phyloP scores from a whole-genome alignment of 2,329 filamentous ascomycete species.

The Didymella glomerata region DNA sequence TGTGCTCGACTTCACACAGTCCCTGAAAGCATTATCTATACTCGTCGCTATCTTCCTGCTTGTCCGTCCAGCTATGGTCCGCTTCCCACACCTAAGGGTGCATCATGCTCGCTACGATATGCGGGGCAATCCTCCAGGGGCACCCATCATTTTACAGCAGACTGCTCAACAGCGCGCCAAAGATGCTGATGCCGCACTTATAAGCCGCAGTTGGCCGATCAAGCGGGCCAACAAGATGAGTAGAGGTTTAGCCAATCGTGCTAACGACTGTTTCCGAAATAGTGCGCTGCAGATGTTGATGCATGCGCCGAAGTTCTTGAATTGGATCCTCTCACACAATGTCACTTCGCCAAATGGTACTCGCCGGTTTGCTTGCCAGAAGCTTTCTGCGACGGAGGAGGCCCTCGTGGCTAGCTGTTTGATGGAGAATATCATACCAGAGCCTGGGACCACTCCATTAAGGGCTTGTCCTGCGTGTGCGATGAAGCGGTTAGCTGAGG shows the following conservation, averaged over 20 bases:
- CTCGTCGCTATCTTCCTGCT: not conserved
- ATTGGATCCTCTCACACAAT: not conserved
- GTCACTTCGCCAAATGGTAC: not conserved
- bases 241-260: not conserved
- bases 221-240: not conserved
- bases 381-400: not conserved
- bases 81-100: no score
- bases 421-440: not conserved
- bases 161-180: not conserved
- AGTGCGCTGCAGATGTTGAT: not conserved
- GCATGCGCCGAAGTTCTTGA: not conserved
- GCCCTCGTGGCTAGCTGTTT: not conserved
- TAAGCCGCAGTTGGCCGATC: not conserved
- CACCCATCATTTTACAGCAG: not conserved
- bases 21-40: not conserved
- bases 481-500: not conserved
- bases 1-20: not conserved
- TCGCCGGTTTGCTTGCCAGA: not conserved
- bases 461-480: not conserved
- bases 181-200: not conserved
- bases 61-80: not conserved
- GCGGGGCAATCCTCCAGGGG: not conserved
- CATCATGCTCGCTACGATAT: not conserved
- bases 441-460: not conserved
- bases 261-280: not conserved